These are phyloP conservation scores for Penicillium aurantiogriseum DNA, from an alignment of 2,329 filamentous ascomycete species.

Conservation along the genomic window DNA sequence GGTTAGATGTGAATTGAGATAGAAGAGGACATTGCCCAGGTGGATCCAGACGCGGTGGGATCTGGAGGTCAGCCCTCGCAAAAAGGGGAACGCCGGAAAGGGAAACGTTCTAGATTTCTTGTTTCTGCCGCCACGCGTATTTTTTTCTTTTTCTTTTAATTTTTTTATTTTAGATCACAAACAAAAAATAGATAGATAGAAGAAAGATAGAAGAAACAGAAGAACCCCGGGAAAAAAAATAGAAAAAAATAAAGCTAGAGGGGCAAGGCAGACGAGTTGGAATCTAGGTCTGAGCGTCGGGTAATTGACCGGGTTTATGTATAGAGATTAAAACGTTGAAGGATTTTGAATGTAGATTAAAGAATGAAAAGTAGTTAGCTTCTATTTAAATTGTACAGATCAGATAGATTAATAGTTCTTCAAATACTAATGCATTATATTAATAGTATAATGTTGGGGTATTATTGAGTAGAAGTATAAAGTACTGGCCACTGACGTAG, in stretches of 20 bases:
- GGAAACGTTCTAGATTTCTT: constrained; percentile 11
- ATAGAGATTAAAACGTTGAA: not conserved
- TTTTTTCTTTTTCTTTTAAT: not conserved
- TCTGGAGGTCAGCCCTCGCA: constrained; percentile 23
- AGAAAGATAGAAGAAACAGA: not conserved
- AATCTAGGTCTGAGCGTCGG: constrained; percentile 6
- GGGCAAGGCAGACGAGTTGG: constrained; percentile 15
- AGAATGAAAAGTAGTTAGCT: not conserved
- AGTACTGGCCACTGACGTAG: constrained; percentile 5
- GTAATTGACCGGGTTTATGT: constrained; percentile 1
- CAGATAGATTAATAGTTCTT: not conserved
- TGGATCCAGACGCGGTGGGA: constrained; percentile 28
- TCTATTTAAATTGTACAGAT: not conserved
- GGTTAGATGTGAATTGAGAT: not conserved
- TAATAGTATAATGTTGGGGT: not conserved
- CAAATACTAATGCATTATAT: not conserved
- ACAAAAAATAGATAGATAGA: not conserved
- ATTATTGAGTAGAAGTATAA: not conserved
- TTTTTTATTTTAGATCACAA: not conserved
- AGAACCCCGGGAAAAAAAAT: not conserved
- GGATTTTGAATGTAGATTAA: not conserved
- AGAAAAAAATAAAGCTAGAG: not conserved
- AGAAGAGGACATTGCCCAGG: constrained; percentile 15
- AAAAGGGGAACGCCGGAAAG: constrained; percentile 28
- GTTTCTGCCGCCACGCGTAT: constrained; percentile 1